A percentile compares a stretch with the other conserved stretches of the same genome.
These are phyloP conservation scores for Fraxinus floribunda DNA, from an alignment of 305 asterid species.

Conservation along the genomic window DNA sequence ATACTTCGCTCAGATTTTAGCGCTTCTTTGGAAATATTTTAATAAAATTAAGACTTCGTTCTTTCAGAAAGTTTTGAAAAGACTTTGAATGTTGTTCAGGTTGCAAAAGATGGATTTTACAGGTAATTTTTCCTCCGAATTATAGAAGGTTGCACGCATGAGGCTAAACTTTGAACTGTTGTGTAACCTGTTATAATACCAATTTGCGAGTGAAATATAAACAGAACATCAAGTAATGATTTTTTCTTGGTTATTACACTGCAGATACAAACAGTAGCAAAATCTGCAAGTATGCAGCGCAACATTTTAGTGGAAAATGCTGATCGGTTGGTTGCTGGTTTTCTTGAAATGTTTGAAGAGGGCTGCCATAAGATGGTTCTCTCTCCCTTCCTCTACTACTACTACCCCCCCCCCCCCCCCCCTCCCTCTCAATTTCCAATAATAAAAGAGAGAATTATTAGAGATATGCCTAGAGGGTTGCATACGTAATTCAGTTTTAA, in stretches of 20 bases:
- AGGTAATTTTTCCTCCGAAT: neutral
- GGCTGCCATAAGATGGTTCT: constrained; percentile 51
- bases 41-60: neutral
- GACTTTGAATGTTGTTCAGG: neutral
- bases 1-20: neutral
- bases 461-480: neutral
- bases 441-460: neutral
- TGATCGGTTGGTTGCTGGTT: constrained; percentile 64
- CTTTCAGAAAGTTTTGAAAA: neutral
- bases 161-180: neutral
- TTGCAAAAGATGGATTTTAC: neutral
- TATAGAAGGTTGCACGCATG: neutral
- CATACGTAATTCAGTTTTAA: neutral
- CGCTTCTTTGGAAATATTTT: neutral
- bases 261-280: constrained; percentile 62
- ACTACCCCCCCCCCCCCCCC: neutral
- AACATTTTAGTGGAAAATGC: constrained; percentile 68
- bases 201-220: neutral
- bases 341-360: constrained; percentile 70
- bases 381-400: neutral
- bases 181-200: neutral
- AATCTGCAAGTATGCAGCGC: constrained; percentile 41
- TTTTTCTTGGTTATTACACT: constrained; percentile 1
- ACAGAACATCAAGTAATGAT: neutral
- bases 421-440: neutral